Conservation (phyloP, 1,284 basidiomycete species). For the Cryptococcus neoformans region DNA sequence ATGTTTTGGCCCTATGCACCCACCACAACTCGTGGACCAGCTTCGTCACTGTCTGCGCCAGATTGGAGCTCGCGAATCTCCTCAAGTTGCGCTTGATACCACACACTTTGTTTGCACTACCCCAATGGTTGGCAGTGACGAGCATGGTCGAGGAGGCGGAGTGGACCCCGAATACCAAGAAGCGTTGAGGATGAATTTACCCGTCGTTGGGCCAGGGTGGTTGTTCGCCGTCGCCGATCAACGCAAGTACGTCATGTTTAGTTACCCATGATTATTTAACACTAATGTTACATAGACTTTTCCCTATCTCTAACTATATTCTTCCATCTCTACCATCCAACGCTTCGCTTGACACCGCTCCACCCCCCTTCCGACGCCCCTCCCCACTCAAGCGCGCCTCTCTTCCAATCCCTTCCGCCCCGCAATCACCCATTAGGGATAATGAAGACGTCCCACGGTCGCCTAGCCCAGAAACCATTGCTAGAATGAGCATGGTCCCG, state of each 20-base stretch:
- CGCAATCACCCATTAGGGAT: constrained; percentile 23
- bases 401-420: constrained; percentile 27
- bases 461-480: constrained; percentile 46
- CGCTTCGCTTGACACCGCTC: constrained; percentile 41
- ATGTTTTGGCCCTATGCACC: constrained; percentile 84
- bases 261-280: neutral
- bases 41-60: constrained; percentile 70
- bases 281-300: constrained; percentile 59
- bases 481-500: constrained; percentile 42
- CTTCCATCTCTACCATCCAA: constrained; percentile 59
- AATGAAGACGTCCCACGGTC: constrained; percentile 35
- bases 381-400: constrained; percentile 35
- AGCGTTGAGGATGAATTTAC: constrained; percentile 82
- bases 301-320: constrained; percentile 77
- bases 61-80: constrained; percentile 83
- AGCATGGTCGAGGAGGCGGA: constrained; percentile 36
- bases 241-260: constrained; percentile 60
- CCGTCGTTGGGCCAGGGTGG: constrained; percentile 87
- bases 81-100: constrained; percentile 92
- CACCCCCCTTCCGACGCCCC: constrained; percentile 53
- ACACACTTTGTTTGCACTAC: constrained; percentile 95
- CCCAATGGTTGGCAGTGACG: constrained; percentile 61
- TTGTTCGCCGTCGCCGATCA: constrained; percentile 77
- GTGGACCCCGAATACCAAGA: constrained; percentile 79
- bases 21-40: constrained; percentile 68